Evolutionary conservation across 352 stramenopile genomes (phyloP), one percentile per base, ranked within the genome.

Genomic region (Halophytophthora batemanensis): DNA sequence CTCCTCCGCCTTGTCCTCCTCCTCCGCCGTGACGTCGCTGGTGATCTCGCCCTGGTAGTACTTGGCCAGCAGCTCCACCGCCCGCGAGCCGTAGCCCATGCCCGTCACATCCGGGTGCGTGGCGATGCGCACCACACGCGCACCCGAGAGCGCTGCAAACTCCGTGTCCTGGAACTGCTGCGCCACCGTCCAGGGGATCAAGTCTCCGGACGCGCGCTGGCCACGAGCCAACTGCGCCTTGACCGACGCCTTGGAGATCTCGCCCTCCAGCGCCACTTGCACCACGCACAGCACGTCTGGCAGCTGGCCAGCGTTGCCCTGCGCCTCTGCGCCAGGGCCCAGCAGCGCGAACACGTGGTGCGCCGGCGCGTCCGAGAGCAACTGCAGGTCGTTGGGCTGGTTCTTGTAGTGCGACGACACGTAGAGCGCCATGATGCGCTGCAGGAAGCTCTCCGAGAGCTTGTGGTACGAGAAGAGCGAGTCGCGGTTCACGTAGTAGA

Each of bases 371-470:
- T 99, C 97, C 23, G 90, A 98, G 5, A 99, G 79, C 65, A 99
- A 79, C 79, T 99, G 97, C 39, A 99, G 74, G 76, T 99, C 97
- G 69, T 99, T 99, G 12, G 97, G 97, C 60, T 96, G 93, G 74
- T 99, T 99, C 69, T 99, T 99, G 90, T 99, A 99, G 77, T 99
- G 97, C 23, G 96, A 98, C 39, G 94, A 95, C 39, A 98, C 98
- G 64, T 99, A 99, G 7, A 99, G 78, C 28, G 86, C 71, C 91
- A 97, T 96, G 48, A 98, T 83, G 28, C 90, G 83, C 61, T 97
- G 87, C 50, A 97, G 49, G 23, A 98, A 96, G 50, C 82, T 93
- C 79, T 99, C 97, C 15, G 92, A 98, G 14, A 99, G 74, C 64
- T 97, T 97, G 84, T 99, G 97, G 76, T 99, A 99, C 47, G 93